Evolutionary conservation across 495 filamentous ascomycete genomes (phyloP).

Genomic region (Trichoderma erinaceum): DNA sequence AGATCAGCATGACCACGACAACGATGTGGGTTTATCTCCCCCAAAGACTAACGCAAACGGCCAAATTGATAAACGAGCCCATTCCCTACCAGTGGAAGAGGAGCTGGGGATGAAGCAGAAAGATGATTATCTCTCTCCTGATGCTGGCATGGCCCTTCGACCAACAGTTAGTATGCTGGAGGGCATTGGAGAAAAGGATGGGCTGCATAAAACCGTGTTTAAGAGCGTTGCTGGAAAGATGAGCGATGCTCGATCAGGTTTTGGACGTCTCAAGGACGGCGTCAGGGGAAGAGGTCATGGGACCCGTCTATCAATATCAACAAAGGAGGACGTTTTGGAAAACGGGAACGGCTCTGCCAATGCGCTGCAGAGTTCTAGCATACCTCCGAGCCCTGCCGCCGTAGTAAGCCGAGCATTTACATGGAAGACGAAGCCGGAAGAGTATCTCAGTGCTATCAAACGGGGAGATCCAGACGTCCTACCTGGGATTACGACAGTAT

Average conservation of each 20-base stretch:
- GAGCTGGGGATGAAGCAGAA: conserved; percentile 34
- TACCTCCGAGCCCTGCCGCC: conserved; percentile 17
- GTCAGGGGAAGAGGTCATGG: conserved; percentile 42
- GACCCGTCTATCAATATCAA: conserved; percentile 35
- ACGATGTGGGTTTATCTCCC: conserved; percentile 55
- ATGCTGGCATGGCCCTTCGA: conserved; percentile 30
- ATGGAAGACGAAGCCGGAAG: conserved; percentile 51
- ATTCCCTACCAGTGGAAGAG: conserved; percentile 43
- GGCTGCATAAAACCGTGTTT: conserved; percentile 60
- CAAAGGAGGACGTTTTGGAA: conserved; percentile 36
- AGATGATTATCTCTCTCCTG: conserved; percentile 36
- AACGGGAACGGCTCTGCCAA: conserved; percentile 3
- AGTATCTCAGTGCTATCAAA: conserved; percentile 40
- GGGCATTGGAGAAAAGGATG: conserved; percentile 57
- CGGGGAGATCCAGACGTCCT: conserved; percentile 25
- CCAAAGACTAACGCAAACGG: conserved; percentile 45
- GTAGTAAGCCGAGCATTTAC: conserved; percentile 39
- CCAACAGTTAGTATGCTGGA: conserved; percentile 38
- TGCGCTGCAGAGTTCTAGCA: conserved; percentile 1
- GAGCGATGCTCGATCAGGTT: conserved; percentile 75
- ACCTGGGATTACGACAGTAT: conserved; percentile 6
- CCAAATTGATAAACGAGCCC: conserved; percentile 16
- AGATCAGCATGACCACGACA: conserved; percentile 46
- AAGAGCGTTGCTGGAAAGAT: conserved; percentile 75
- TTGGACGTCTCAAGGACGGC: conserved; percentile 78